Evolutionary conservation across 2,329 filamentous ascomycete species (phyloP), one percentile per base, ranked within the genome.

Genomic region (Ceratocystis cubensis): DNA sequence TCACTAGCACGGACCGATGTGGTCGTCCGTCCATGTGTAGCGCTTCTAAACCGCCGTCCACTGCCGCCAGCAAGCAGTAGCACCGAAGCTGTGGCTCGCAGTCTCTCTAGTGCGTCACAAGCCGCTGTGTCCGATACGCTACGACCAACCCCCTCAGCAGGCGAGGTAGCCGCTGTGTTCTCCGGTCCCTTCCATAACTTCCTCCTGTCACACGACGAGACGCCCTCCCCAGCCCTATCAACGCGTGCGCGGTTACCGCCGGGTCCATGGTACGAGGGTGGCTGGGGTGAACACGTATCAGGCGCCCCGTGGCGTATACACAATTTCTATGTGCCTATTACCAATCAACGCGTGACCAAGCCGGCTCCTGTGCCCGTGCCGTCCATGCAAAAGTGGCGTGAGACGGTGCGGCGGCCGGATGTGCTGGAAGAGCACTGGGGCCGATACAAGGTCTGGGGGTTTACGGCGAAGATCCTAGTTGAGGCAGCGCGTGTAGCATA

Each of bases 81-180:
- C 65, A 48, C 61, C 3, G 37, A 44, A 3, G 44, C 67, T 20
- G 48, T 63, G n/a, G 57, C 57, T 41, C 22, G 62, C 63, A 41
- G 46, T 57, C 50, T 61, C 30, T 50, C 62, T 10, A 63, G 66
- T 22, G 64, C 66, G 4, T 57, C 53, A n/a, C 53, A 57, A 33
- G 53, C 53, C 7, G 28, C 53, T 25, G 53, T 57, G 6, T 48
- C 65, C 5, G 85, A 87, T 70, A 83, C 80, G 69, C 82, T 92
- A 76, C 90, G 90, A 68, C 92, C 93, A 0, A 82, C 85, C 48
- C 81, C 96, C 10, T 90, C 96, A 76, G 89, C 91, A 1, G 87
- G 89, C 70, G 93, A 97, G 76, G 93, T 97, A 1, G 92, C 91
- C 1, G 92, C 91, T 57, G 91, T 97, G 44, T 97, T 97, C 77